phyloP scores from a whole-genome alignment of 2,329 filamentous ascomycete species.

The Pseudogymnoascus sp. region DNA sequence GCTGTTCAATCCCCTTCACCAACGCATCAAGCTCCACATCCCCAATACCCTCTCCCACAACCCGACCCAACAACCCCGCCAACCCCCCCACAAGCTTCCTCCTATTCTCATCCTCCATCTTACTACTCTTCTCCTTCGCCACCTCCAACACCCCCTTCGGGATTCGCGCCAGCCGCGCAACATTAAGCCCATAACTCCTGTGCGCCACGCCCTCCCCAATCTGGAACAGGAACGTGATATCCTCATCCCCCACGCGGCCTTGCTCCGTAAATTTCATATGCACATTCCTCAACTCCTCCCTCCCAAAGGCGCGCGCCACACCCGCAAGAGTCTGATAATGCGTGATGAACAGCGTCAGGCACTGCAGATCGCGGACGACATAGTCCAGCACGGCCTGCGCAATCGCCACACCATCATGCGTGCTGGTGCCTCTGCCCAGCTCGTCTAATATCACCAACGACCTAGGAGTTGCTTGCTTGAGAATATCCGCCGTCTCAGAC shows the following conservation, averaged over 20 bases:
- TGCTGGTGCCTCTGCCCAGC: conserved; percentile 84
- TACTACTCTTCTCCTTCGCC: conserved; percentile 68
- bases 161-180: conserved; percentile 76
- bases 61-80: conserved; percentile 20
- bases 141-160: conserved; percentile 69
- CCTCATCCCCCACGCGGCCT: conserved; percentile 48
- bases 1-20: conserved; percentile 43
- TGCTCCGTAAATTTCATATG: conserved; percentile 75
- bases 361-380: conserved; percentile 64
- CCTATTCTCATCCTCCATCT: conserved; percentile 69
- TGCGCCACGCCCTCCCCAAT: conserved; percentile 86
- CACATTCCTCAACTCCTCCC: conserved; percentile 66
- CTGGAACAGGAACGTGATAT: conserved; percentile 93
- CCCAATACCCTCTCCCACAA: conserved; percentile 17
- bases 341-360: conserved; percentile 90
- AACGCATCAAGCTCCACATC: conserved; percentile 22
- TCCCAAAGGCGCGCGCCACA: conserved; percentile 60
- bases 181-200: conserved; percentile 89
- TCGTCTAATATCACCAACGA: conserved; percentile 90
- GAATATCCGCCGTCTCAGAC: conserved; percentile 81
- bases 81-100: conserved; percentile 45
- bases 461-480: conserved; percentile 78
- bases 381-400: conserved; percentile 85
- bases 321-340: conserved; percentile 83
- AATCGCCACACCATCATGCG: conserved; percentile 93